phyloP scores from a whole-genome alignment of 2,329 filamentous ascomycete species.

The Epichloe gansuensis region DNA sequence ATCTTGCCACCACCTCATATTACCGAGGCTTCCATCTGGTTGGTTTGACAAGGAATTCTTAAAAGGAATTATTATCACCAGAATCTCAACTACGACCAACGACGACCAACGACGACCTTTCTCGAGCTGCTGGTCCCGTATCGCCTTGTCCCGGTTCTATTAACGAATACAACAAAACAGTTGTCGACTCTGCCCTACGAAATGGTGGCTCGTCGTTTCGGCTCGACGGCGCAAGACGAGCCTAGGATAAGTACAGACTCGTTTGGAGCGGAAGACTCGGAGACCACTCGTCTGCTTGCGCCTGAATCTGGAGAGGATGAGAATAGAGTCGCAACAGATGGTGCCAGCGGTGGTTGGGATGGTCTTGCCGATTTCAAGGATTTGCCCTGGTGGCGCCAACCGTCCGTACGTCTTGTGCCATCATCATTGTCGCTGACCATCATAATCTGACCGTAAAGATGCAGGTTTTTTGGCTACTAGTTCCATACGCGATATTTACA shows the following conservation, averaged over 20 bases:
- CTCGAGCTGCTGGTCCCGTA: too few relatives aligned
- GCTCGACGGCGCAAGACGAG: not conserved
- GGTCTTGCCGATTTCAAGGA: conserved; percentile 44
- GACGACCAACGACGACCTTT: not conserved
- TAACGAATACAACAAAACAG: not conserved
- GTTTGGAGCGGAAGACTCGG: not conserved
- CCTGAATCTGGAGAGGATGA: not conserved
- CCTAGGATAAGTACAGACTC: not conserved
- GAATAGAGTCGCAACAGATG: conserved; percentile 6
- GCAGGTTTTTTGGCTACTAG: conserved; percentile 72
- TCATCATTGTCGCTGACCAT: not conserved
- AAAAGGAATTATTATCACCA: not conserved
- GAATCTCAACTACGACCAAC: too few relatives aligned
- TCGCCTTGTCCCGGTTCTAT: not conserved
- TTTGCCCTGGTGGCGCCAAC: conserved; percentile 48
- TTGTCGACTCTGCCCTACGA: not conserved
- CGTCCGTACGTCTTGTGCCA: conserved; percentile 36
- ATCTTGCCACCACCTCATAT: not conserved
- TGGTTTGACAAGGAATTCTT: not conserved
- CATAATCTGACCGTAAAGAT: conserved; percentile 10
- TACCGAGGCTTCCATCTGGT: not conserved
- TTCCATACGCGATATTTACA: conserved; percentile 68
- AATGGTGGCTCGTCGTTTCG: not conserved
- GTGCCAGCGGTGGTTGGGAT: conserved; percentile 26
- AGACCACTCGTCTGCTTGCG: conserved; percentile 5